These are phyloP conservation scores for Mesotaenium endlicherianum DNA, from an alignment of 139 green algal genomes.

Conservation along the genomic window DNA sequence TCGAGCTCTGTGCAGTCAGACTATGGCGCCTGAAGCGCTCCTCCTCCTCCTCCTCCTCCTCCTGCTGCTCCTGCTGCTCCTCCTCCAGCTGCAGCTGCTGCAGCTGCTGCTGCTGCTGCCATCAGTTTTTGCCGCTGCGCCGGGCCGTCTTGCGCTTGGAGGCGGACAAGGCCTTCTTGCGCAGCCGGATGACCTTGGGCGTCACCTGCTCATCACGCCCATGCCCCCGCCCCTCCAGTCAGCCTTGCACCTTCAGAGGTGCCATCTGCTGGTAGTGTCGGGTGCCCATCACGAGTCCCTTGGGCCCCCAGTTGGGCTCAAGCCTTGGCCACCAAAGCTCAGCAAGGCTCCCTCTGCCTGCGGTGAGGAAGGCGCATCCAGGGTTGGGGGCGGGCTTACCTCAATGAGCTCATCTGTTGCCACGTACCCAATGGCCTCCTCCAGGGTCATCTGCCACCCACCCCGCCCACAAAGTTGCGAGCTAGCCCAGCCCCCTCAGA, in stretches of 20 bases:
- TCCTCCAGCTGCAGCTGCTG: background rate
- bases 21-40: too few species aligned
- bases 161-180: conserved; percentile 10
- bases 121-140: background rate
- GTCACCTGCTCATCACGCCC: conserved; percentile 86
- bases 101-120: background rate
- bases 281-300: background rate
- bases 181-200: conserved; percentile 15
- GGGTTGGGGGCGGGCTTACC: conserved; percentile 58
- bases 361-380: too few species aligned
- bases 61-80: background rate
- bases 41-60: background rate
- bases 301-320: too few species aligned
- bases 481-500: too few species aligned
- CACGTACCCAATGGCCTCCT: conserved; percentile 87
- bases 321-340: too few species aligned
- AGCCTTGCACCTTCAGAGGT: conserved; percentile 81
- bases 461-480: too few species aligned
- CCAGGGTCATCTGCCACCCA: conserved; percentile 64
- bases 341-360: too few species aligned
- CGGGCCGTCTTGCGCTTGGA: conserved; percentile 10
- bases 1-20: too few species aligned
- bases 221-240: conserved; percentile 76
- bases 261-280: conserved; percentile 51
- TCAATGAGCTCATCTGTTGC: conserved; percentile 83